Percentiles rank a stretch among this genome's conserved stretches.
Evolutionary conservation across 2,329 filamentous ascomycete genomes (phyloP).

Genomic region (Exophiala sideris): DNA sequence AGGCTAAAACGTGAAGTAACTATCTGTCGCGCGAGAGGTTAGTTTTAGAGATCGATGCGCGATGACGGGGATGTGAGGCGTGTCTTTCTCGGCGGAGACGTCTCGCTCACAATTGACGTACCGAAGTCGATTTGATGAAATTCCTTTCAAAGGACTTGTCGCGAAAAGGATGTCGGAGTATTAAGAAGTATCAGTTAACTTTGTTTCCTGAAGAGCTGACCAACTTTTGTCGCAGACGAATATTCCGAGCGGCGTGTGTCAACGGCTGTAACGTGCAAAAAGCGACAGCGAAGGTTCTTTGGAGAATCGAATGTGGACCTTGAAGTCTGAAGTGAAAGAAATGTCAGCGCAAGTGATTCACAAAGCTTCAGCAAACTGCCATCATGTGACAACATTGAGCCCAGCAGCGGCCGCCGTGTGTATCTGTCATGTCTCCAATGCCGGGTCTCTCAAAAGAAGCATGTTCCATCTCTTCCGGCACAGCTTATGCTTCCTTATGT

Average conservation of each 20-base stretch:
- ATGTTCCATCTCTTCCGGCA: too few relatives aligned
- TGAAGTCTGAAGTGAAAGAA: slow-evolving; percentile 15
- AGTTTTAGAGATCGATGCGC: background rate
- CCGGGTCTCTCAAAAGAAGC: background rate
- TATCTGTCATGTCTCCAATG: background rate
- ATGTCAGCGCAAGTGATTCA: slow-evolving; percentile 15
- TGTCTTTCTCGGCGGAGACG: too few relatives aligned
- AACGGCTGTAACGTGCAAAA: slow-evolving; percentile 21
- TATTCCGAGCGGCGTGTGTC: slow-evolving; percentile 20
- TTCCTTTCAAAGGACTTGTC: slow-evolving; percentile 7
- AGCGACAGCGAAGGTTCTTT: slow-evolving; percentile 18
- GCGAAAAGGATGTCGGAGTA: slow-evolving; percentile 16
- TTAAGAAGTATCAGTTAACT: slow-evolving; percentile 13
- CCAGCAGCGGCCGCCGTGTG: background rate
- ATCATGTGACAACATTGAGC: background rate
- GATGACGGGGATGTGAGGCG: background rate
- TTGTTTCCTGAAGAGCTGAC: slow-evolving; percentile 5
- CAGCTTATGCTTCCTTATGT: too few relatives aligned
- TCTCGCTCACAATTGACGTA: background rate
- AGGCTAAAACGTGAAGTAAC: slow-evolving; percentile 12
- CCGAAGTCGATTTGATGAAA: slow-evolving; percentile 9
- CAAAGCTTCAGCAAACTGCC: background rate
- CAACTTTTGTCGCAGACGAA: slow-evolving; percentile 26
- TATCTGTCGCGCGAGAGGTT: background rate
- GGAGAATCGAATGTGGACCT: slow-evolving; percentile 19